Base-by-base conservation (phyloP, 352 stramenopile species). In the Lagenidium sp. region DNA sequence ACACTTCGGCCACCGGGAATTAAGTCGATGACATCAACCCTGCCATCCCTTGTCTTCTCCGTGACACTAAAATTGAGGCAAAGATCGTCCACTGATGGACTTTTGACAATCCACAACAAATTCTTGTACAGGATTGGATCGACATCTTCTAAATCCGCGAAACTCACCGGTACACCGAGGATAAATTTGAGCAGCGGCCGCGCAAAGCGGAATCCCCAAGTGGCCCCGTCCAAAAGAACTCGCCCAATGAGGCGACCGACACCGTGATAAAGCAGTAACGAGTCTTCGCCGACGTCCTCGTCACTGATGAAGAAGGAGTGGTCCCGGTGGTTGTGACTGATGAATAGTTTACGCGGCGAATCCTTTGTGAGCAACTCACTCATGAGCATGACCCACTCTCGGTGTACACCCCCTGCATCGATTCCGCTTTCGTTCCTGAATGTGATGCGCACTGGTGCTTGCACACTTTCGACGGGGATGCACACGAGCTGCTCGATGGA, bases 111-210 rank as follows among this genome's bases (percentile, higher is more conserved):
- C 61, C 67, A 82, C n/a, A 41, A 34, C 42, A 85, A 35, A 39
- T 51, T 84, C 50, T 64, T 63, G 47, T 81, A 79, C 4, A 60
- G 49, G 18, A 70, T 65, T 4, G 69, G 63, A 41, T 86, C 69
- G 12, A 78, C 60, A 34, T 65, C 70, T 61, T 97, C 82, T 29
- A 98, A 71, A 55, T 99, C 95, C 18, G 74, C 68, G 41, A 98
- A 95, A 2, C 76, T 90, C 15, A 98, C 74, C 2, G 96, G 95
- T 47, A 93, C 93, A 34, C 87, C 95, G 6, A 98, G 67, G n/a
- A 99, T 85, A 47, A 98, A 83, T 66, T 99, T 99, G 60, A 98
- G 96, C 43, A 99, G 63, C 36, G 96, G 88, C 10, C 93, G 65
- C 6, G 94, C 78, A 32, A 99, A 78, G 51, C 98, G 95, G 32